phyloP scores from a whole-genome alignment of 2,329 filamentous ascomycete genomes.

The Paramyrothecium sp. region DNA sequence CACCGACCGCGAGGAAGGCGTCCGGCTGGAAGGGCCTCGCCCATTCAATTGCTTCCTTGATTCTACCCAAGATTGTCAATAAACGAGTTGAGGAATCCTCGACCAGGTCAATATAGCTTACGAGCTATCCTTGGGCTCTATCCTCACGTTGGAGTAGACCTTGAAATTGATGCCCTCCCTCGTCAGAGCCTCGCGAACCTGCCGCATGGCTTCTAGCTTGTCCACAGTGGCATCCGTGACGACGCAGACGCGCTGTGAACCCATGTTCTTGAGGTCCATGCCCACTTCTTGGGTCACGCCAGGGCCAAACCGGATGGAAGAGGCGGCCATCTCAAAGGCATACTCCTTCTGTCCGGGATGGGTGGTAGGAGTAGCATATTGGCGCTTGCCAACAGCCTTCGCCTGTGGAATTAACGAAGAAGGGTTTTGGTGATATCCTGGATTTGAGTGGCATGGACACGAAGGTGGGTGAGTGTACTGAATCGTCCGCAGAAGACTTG shows the following conservation, averaged over 20 bases:
- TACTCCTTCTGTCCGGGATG: conserved; percentile 78
- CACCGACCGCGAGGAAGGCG: conserved; percentile 87
- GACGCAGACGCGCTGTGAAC: conserved; percentile 81
- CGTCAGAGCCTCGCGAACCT: conserved; percentile 77
- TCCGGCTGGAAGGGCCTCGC: conserved; percentile 79
- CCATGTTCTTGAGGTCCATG: conserved; percentile 95
- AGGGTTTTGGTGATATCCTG: conserved; percentile 69
- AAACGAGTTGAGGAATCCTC: conserved; percentile 5
- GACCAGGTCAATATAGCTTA: conserved; percentile 39
- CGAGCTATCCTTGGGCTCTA: conserved; percentile 95
- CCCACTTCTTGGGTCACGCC: conserved; percentile 94
- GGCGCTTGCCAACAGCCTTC: conserved; percentile 35
- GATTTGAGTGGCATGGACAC: conserved; percentile 92
- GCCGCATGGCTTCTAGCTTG: conserved; percentile 84
- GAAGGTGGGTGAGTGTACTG: conserved; percentile 85
- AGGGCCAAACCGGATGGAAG: conserved; percentile 88
- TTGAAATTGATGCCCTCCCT: conserved; percentile 77
- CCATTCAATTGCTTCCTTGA: conserved; percentile 87
- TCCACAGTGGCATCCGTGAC: conserved; percentile 85
- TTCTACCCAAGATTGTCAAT: conserved; percentile 41
- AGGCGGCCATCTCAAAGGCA: conserved; percentile 98
- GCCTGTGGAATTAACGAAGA: conserved; percentile 53
- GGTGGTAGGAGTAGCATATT: conserved; percentile 70
- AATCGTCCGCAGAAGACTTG: conserved; percentile 79
- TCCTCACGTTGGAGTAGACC: conserved; percentile 75